Conservation (phyloP, 371 early-diverging fungal species). For the Mucor lusitanicus region DNA sequence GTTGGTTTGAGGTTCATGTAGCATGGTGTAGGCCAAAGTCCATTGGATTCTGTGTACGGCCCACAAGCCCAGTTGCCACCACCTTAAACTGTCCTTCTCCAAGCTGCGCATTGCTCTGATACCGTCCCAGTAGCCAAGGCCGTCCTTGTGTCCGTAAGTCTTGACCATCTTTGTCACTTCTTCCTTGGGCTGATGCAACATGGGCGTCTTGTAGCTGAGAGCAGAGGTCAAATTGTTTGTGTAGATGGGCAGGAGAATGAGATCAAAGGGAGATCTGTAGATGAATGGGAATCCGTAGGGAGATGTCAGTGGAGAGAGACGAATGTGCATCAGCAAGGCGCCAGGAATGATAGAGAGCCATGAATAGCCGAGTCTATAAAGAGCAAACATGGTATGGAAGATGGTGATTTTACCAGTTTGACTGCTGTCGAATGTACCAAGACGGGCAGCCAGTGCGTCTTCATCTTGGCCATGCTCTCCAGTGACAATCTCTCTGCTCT, state of each 20-base stretch:
- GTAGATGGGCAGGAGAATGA: constrained; percentile 44
- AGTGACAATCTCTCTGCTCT: neutral
- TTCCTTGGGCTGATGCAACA: constrained; percentile 22
- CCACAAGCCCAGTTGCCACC: constrained; percentile 43
- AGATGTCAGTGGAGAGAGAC: constrained; percentile 44
- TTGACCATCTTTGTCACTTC: constrained; percentile 21
- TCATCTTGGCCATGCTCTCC: neutral
- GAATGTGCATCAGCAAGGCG: constrained; percentile 41
- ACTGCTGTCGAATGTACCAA: constrained; percentile 30
- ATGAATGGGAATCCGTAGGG: constrained; percentile 47
- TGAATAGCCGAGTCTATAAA: constrained; percentile 42
- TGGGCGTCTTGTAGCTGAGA: constrained; percentile 25
- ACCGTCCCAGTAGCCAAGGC: constrained; percentile 42
- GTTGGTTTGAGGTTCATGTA: constrained; percentile 42
- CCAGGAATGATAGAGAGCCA: constrained; percentile 40
- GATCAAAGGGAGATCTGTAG: constrained; percentile 40
- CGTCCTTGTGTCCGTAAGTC: constrained; percentile 23
- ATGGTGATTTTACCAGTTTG: constrained; percentile 34
- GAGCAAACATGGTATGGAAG: constrained; percentile 41
- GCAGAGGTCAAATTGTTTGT: constrained; percentile 27
- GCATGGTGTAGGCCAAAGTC: constrained; percentile 44
- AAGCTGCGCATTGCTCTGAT: constrained; percentile 31
- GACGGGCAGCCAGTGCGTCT: constrained; percentile 11
- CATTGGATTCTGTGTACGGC: constrained; percentile 42
- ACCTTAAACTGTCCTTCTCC: constrained; percentile 25